Conservation (phyloP, 768 basidiomycete species). For the Podaxis carcinomalis region DNA sequence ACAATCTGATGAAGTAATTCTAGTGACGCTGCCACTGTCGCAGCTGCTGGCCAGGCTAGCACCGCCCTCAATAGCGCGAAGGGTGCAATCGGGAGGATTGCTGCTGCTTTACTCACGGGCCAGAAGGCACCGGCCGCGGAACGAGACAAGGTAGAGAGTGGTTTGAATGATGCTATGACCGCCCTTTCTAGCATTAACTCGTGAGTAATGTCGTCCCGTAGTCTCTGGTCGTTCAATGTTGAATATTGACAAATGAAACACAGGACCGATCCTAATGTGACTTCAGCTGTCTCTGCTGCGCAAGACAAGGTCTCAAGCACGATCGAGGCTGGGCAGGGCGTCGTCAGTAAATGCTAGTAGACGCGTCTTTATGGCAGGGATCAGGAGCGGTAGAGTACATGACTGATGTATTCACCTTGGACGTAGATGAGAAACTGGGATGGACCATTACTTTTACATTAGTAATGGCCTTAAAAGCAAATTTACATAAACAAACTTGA, state of each 20-base stretch:
- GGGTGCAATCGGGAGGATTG: slow-evolving; percentile 21
- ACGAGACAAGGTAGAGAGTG: slow-evolving; percentile 19
- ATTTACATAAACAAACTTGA: background rate
- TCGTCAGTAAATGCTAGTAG: slow-evolving; percentile 18
- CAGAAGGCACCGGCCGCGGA: slow-evolving; percentile 19
- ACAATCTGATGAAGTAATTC: background rate
- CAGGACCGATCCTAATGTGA: slow-evolving; percentile 21
- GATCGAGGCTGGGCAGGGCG: slow-evolving; percentile 18
- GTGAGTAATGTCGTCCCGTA: slow-evolving; percentile 11
- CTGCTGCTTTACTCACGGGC: slow-evolving; percentile 16
- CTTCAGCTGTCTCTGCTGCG: slow-evolving; percentile 16
- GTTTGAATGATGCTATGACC: slow-evolving; percentile 17
- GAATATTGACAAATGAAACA: background rate
- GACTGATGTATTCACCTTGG: background rate
- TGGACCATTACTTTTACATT: background rate
- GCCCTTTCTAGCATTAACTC: slow-evolving; percentile 22
- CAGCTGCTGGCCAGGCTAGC: slow-evolving; percentile 18
- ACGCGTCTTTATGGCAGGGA: background rate
- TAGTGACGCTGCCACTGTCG: slow-evolving; percentile 20
- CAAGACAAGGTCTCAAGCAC: slow-evolving; percentile 17
- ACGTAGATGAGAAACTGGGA: background rate
- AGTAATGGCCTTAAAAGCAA: slow-evolving; percentile 2
- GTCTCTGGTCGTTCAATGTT: background rate
- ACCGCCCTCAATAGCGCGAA: slow-evolving; percentile 20
- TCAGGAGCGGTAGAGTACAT: background rate